Conservation (phyloP, 2,329 filamentous ascomycete genomes). For the Colletotrichum aenigma region DNA sequence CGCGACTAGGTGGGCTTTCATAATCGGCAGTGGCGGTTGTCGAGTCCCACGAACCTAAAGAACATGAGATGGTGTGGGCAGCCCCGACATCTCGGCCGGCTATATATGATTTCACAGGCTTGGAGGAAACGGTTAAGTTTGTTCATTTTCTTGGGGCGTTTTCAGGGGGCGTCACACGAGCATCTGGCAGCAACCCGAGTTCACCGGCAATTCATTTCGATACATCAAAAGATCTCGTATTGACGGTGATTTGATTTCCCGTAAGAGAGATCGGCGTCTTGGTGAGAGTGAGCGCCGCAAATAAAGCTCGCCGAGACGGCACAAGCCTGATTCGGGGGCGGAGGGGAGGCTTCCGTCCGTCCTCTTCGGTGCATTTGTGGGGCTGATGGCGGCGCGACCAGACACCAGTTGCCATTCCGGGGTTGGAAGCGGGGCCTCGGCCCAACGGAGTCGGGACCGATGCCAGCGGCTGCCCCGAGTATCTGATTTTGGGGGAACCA, state of each 20-base stretch:
- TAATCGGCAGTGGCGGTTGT: background rate
- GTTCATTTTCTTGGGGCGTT: background rate
- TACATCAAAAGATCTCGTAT: background rate
- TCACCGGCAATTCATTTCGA: background rate
- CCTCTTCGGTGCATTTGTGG: background rate
- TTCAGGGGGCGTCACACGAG: background rate
- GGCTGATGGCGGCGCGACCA: background rate
- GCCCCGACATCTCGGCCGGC: background rate
- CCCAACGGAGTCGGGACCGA: background rate
- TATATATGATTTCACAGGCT: background rate
- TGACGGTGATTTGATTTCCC: background rate
- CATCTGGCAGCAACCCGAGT: background rate
- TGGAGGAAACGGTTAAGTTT: background rate
- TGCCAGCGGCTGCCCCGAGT: background rate
- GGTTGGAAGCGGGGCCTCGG: background rate
- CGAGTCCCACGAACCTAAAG: background rate
- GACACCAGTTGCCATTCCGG: background rate
- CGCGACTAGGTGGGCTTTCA: background rate
- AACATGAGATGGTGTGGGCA: background rate
- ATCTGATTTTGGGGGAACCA: background rate
- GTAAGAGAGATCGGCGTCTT: background rate
- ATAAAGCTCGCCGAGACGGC: background rate
- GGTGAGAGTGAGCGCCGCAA: background rate
- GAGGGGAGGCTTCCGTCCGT: background rate
- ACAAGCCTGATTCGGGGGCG: background rate